phyloP scores from a whole-genome alignment of 2,329 filamentous ascomycete genomes.

The Aspergillus brasiliensis region DNA sequence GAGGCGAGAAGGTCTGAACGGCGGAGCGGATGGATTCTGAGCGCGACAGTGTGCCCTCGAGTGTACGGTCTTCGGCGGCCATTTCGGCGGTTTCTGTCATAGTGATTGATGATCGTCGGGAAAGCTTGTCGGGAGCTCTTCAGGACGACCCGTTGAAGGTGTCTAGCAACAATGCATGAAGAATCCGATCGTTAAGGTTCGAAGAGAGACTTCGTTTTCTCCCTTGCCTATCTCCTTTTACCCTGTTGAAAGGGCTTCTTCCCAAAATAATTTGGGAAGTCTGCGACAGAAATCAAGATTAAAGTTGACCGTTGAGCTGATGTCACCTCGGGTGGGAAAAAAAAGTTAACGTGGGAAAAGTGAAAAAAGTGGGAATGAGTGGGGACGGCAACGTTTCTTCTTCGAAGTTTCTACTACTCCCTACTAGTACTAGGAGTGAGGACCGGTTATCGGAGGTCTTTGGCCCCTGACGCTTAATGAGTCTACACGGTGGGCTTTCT shows the following conservation, averaged over 20 bases:
- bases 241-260: no score
- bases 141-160: background rate
- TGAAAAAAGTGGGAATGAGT: background rate
- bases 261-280: no score
- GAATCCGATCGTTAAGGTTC: background rate
- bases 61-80: background rate
- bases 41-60: background rate
- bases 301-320: background rate
- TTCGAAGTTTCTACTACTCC: background rate
- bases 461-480: no score
- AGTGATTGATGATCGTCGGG: background rate
- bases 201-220: no score
- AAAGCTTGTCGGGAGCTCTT: background rate
- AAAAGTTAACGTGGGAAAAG: background rate
- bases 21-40: constrained; percentile 20
- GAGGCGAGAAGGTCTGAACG: constrained; percentile 24
- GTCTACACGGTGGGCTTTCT: no score
- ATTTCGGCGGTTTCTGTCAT: background rate
- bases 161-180: background rate
- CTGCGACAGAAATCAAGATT: no score
- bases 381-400: background rate
- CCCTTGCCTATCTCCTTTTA: no score
- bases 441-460: no score
- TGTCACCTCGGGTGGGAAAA: background rate
- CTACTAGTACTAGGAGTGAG: no score